Evolutionary conservation across 2,329 filamentous ascomycete genomes (phyloP).

Genomic region (Rosellinia necatrix): DNA sequence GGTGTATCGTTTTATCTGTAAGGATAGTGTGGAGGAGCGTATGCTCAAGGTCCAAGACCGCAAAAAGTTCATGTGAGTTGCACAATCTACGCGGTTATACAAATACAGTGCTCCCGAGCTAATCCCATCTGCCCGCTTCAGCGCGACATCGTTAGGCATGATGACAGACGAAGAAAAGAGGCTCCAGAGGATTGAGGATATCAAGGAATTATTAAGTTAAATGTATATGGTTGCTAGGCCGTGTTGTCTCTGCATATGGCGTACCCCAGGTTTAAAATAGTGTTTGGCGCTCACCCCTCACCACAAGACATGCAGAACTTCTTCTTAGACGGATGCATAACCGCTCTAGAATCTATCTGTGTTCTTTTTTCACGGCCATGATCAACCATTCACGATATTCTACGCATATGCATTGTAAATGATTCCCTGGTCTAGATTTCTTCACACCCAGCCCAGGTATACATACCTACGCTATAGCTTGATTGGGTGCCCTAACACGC

Average conservation of each 20-base stretch:
- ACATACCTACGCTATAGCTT: too few species aligned
- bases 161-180: slow-evolving; percentile 94
- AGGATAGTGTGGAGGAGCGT: slow-evolving; percentile 89
- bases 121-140: slow-evolving; percentile 42
- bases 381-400: too few species aligned
- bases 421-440: too few species aligned
- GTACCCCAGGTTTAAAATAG: not conserved
- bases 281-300: not conserved
- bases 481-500: too few species aligned
- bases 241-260: not conserved
- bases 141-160: slow-evolving; percentile 92
- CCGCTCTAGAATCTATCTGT: too few species aligned
- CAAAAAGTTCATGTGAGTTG: slow-evolving; percentile 90
- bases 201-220: slow-evolving; percentile 81
- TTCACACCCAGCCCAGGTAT: too few species aligned
- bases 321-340: not conserved
- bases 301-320: not conserved
- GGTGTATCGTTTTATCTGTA: slow-evolving; percentile 86
- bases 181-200: slow-evolving; percentile 87
- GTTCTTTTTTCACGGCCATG: too few species aligned
- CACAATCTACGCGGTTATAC: slow-evolving; percentile 9
- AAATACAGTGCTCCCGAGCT: not conserved
- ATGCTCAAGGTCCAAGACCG: slow-evolving; percentile 93
- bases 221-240: not conserved
- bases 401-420: too few species aligned